Conservation (phyloP, 257 asterid genomes). For the Salvia hispanica region DNA sequence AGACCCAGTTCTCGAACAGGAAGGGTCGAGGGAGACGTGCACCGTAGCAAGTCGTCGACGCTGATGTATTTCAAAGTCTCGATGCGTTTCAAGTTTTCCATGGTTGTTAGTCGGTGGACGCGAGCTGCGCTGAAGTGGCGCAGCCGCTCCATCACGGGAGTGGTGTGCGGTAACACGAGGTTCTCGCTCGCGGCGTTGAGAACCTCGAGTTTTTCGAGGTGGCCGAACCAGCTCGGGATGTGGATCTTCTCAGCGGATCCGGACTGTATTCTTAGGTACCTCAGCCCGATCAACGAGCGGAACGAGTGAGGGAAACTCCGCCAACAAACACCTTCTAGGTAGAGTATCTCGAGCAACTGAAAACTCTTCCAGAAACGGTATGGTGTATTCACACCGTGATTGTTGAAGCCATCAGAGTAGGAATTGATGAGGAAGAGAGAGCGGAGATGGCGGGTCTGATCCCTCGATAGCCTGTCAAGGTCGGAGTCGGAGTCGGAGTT, state of each 20-base stretch:
- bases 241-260: background rate
- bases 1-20: background rate
- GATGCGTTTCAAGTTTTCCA: conserved; percentile 9
- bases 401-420: background rate
- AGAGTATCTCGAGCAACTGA: conserved; percentile 15
- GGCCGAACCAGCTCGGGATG: conserved; percentile 31
- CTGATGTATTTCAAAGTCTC: conserved; percentile 27
- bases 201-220: conserved; percentile 23
- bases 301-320: background rate
- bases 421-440: background rate
- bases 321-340: conserved; percentile 7
- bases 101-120: background rate
- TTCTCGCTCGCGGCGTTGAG: background rate
- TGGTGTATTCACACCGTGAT: background rate
- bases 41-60: background rate
- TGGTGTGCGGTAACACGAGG: conserved; percentile 14
- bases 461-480: background rate
- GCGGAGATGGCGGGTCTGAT: conserved; percentile 9
- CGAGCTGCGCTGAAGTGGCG: background rate
- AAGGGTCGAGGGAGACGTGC: background rate
- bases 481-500: too few relatives aligned
- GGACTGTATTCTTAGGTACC: conserved; percentile 22
- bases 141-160: conserved; percentile 20
- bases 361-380: conserved; percentile 19
- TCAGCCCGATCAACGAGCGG: conserved; percentile 22